Conservation (phyloP, 495 filamentous ascomycete genomes). For the Pseudomonodictys pantanalensis region DNA sequence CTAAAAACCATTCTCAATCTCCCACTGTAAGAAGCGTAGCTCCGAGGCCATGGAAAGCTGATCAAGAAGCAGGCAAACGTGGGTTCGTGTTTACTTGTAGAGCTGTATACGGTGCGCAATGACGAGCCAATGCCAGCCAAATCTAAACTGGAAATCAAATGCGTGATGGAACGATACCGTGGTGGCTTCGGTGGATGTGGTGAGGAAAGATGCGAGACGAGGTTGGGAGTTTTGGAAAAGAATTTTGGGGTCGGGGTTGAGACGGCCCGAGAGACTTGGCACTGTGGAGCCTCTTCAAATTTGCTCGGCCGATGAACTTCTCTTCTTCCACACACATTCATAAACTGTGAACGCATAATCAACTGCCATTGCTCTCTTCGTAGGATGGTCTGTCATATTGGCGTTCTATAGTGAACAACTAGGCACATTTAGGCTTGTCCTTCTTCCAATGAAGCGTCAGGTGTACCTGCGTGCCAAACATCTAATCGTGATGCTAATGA, state of each 20-base stretch:
- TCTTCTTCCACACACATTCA: conserved; percentile 37
- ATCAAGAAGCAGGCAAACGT: conserved; percentile 37
- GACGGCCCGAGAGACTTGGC: too few species aligned
- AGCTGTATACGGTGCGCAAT: not conserved
- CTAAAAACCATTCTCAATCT: conserved; percentile 38
- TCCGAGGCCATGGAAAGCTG: conserved; percentile 30
- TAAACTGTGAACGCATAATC: conserved; percentile 40
- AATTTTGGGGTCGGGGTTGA: conserved; percentile 3
- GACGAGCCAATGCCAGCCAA: not conserved
- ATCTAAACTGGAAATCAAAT: too few species aligned
- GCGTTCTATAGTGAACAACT: conserved; percentile 35
- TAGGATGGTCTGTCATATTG: conserved; percentile 42
- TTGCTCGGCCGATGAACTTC: not conserved
- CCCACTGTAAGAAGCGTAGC: conserved; percentile 32
- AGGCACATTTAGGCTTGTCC: conserved; percentile 32
- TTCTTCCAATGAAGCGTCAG: conserved; percentile 26
- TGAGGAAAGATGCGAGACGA: too few species aligned
- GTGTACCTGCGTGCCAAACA: conserved; percentile 40
- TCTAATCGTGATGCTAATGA: too few species aligned
- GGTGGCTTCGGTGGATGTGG: too few species aligned
- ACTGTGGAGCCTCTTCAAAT: conserved; percentile 3
- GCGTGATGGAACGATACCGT: too few species aligned
- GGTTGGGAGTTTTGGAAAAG: not conserved
- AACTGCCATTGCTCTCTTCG: conserved; percentile 32
- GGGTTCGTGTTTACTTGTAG: conserved; percentile 22